Conservation (phyloP, 306 rosid species). For the Calophaca sinica region DNA sequence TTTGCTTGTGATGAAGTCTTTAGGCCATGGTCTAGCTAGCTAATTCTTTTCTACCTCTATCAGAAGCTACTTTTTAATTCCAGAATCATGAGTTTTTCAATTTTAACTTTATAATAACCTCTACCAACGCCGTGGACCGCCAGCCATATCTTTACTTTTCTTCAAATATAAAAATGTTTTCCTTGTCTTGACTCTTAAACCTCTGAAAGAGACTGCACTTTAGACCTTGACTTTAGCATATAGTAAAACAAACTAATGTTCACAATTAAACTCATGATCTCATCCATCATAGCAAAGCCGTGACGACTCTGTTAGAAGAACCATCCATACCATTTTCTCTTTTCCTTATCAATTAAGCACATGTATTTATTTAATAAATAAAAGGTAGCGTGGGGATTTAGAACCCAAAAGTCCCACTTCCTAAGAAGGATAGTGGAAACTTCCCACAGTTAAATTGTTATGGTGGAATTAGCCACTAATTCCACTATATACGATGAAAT, state of each 20-base stretch:
- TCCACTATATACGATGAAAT: too few relatives aligned
- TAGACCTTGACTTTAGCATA: constrained; percentile 56
- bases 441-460: too few relatives aligned
- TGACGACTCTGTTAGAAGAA: not conserved
- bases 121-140: constrained; percentile 6
- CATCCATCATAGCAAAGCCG: too few relatives aligned
- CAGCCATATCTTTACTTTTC: not conserved
- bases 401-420: not conserved
- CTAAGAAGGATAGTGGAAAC: too few relatives aligned
- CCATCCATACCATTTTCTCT: constrained; percentile 4
- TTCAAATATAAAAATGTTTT: constrained; percentile 1
- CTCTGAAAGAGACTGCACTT: constrained; percentile 39
- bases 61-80: too few relatives aligned
- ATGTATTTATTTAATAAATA: not conserved
- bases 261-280: too few relatives aligned
- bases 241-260: too few relatives aligned
- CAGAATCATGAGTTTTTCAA: too few relatives aligned
- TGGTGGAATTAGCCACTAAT: too few relatives aligned
- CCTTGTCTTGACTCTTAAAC: not conserved
- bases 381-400: not conserved
- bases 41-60: too few relatives aligned
- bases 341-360: constrained; percentile 21
- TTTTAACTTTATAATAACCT: too few relatives aligned
- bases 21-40: too few relatives aligned
- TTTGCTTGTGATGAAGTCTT: not conserved